Conservation (phyloP, 805 yeast species). For the Saturnispora saitoi region DNA sequence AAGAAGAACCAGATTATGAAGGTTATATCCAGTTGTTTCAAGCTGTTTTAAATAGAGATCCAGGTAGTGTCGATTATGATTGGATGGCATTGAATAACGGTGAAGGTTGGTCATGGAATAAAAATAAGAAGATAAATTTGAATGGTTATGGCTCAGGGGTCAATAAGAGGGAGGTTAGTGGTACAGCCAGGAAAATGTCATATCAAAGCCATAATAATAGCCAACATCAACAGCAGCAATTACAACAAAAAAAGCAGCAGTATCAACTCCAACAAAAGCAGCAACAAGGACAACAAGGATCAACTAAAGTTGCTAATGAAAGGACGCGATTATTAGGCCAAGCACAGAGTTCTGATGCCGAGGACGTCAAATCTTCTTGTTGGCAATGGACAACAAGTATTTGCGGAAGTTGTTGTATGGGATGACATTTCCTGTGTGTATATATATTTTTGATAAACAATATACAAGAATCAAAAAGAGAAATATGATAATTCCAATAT, state of each 20-base stretch:
- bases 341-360: not conserved
- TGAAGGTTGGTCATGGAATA: conserved; percentile 70
- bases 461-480: not conserved
- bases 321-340: conserved; percentile 3
- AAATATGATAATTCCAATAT: not conserved
- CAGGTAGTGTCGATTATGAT: conserved; percentile 37
- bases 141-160: conserved; percentile 61
- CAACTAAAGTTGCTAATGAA: conserved; percentile 2
- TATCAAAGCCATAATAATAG: conserved; percentile 18
- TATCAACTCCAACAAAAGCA: not conserved
- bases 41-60: conserved; percentile 33
- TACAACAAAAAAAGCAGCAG: conserved; percentile 11
- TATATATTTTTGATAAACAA: not conserved
- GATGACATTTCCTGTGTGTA: not conserved
- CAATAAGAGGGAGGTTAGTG: conserved; percentile 8
- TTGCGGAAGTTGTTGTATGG: conserved; percentile 1
- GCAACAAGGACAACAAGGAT: conserved; percentile 12
- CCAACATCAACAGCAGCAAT: conserved; percentile 10
- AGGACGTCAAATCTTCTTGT: conserved; percentile 5
- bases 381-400: conserved; percentile 7
- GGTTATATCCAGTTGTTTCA: conserved; percentile 55
- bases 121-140: conserved; percentile 69
- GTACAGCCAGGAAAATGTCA: conserved; percentile 14
- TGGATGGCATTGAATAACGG: conserved; percentile 79
- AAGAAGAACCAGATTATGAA: conserved; percentile 72